Percentiles rank a stretch among this genome's conserved stretches.
These are phyloP conservation scores for Yamadazyma endophytica DNA, from an alignment of 805 yeast genomes.

Conservation along the genomic window DNA sequence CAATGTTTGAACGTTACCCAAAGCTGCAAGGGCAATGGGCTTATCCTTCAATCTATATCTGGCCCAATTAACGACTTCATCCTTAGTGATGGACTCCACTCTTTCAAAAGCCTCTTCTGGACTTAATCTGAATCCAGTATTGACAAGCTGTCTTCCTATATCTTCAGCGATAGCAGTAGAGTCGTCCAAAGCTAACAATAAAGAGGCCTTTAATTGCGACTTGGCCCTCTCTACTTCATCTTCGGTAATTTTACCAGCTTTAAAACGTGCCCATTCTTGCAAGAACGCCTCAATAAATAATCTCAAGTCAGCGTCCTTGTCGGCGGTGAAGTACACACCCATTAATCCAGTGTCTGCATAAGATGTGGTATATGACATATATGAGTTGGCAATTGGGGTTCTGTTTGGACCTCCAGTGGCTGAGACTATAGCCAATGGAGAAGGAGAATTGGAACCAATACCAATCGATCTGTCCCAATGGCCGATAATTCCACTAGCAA, in stretches of 20 bases:
- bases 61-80: slow-evolving; percentile 86
- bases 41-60: slow-evolving; percentile 70
- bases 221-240: slow-evolving; percentile 93
- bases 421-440: slow-evolving; percentile 72
- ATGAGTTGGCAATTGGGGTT: slow-evolving; percentile 81
- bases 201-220: slow-evolving; percentile 89
- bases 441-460: slow-evolving; percentile 76
- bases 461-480: slow-evolving; percentile 96
- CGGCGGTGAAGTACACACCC: slow-evolving; percentile 93
- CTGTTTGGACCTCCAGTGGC: slow-evolving; percentile 54
- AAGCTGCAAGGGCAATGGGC: slow-evolving; percentile 86
- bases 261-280: slow-evolving; percentile 85
- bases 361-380: slow-evolving; percentile 94
- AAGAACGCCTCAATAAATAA: slow-evolving; percentile 70
- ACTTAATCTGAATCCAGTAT: slow-evolving; percentile 76
- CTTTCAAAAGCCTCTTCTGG: slow-evolving; percentile 72
- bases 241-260: slow-evolving; percentile 69
- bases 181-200: slow-evolving; percentile 86
- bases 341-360: slow-evolving; percentile 97
- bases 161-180: slow-evolving; percentile 96
- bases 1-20: slow-evolving; percentile 73
- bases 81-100: slow-evolving; percentile 72
- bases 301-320: slow-evolving; percentile 62
- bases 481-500: slow-evolving; percentile 95
- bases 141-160: slow-evolving; percentile 93